Evolutionary conservation across 129 eudicot genomes (phyloP), one percentile per base, ranked within the genome.

Genomic region (Pseudognaphalium luteoalbum): DNA sequence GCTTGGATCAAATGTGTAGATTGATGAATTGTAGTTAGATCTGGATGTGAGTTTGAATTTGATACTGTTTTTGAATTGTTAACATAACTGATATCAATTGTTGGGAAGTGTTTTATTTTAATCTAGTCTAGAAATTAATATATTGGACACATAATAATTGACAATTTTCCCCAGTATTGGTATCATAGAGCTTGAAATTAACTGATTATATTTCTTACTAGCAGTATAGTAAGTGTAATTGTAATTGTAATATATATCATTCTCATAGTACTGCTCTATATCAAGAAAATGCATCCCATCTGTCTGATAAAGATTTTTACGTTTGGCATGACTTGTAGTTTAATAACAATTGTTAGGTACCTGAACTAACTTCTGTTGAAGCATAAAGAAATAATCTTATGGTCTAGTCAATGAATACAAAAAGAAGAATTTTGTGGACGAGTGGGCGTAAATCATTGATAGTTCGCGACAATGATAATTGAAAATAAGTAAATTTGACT

Each of bases 11-110:
- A 59, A 14, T 8, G 17, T 21, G 15, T 78, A 71, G 54, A 63
- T 44, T 77, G 68, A 39, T 69, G 73, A n/a, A 21, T 39, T 75
- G 33, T 8, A 21, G 69, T 73, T 59, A 74, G 84, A 87, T 80
- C 78, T 77, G 72, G 42, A 50, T 32, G 52, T 41, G 47, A 71
- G 34, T 21, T 63, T 32, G 34, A 41, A 34, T 72, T 15, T 62
- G 68, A 29, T 78, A 30, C 29, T 60, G 70, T 70, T 70, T 19
- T 19, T 78, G 77, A 44, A 17, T 4, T 29, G 77, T 71, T 61
- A 75, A 71, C 25, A 6, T 78, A 17, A 70, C 8, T 69, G 69
- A 60, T 63, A 70, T 70, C 9, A 14, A 30, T 30, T 69, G 63
- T 15, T 52, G 28, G 67, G 8, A 28, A 34, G n/a, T 57, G 39